Base-by-base conservation (phyloP, 2,329 filamentous ascomycete species). In the Zymoseptoria tritici region DNA sequence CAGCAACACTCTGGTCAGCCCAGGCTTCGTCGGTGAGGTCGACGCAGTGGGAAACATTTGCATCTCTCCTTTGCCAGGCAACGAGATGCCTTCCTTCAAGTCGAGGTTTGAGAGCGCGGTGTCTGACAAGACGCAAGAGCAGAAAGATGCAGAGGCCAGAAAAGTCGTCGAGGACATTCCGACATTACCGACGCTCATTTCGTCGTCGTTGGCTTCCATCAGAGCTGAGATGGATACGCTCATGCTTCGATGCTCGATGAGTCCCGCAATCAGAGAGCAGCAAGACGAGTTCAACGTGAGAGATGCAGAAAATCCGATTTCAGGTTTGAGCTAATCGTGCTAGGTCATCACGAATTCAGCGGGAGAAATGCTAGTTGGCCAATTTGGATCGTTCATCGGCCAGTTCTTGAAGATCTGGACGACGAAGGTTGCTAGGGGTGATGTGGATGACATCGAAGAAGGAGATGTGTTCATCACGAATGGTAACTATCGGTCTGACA, bases 231-330 rank as follows among this genome's bases (percentile, higher is more conserved):
- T 67, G 66, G 66, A 68, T 31, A 68, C 66, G 9, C 58, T 68
- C 22, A 68, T 68, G 66, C 61, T 68, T n/a, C 26, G 66, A 55
- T 68, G 66, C 53, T 66, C 66, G 3, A 68, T 68, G 66, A 67
- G 65, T 9, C 66, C 66, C 2, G 66, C 66, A 2, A 68, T 68
- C 55, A 65, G 66, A 21, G 66, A 68, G 55, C 65, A 68, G 52
- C 66, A 68, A 46, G 66, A 68, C 42, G 66, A 68, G 55, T 68
- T 68, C 64, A 68, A 68, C 49, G 66, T 52, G 22, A 52, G 50
- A 13, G 4, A n/a, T 20, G 19, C 50, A 21, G 11, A 13, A n/a
- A 16, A 16, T n/a, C 13, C 16, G 7, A 11, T 21, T 22, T 11
- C 11, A 24, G 20, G 9, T 5, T 16, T 52, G 13, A 9, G 20